Evolutionary conservation across 2,329 filamentous ascomycete species (phyloP), one percentile per base, ranked within the genome.

Genomic region (Alternaria sp.): DNA sequence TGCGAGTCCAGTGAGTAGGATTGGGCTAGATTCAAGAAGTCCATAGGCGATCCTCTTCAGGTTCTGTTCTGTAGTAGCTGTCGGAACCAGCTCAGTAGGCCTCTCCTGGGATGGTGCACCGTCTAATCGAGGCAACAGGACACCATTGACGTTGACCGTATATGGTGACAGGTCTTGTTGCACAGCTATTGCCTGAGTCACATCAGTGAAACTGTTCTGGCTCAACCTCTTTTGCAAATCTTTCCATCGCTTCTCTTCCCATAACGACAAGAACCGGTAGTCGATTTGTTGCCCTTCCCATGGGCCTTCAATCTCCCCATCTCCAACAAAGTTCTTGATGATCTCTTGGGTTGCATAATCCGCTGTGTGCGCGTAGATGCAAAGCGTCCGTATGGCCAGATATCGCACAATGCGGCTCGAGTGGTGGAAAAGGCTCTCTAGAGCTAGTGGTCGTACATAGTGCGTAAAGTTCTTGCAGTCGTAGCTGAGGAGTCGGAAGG

Each of bases 231-330:
- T 45, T 16, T 64, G 60, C 18, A 78, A 16, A 12, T 61, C 49
- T 30, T 66, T 72, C 80, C 83, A 85, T 66, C 87, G 82, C 66
- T 85, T 83, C 65, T 89, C 86, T 76, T 90, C 88, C 86, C 87
- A 89, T 30, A 90, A 73, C 48, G 84, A 84, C 30, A 90, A 76
- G 60, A 97, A 94, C 18, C 87, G 86, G 77, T 92, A 97, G 77
- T 98, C 93, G 66, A 95, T 88, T 48, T 81, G 80, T 64, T 84
- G 84, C 36, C 90, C 92, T 79, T 98, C 95, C 84, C 93, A 92
- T 44, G 86, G 82, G 8, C 89, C 93, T 63, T 85, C 77, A 40
- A 96, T 82, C 22, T 86, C 82, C 32, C 86, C 86, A 40, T 85
- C 82, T 48, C 87, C 88, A 57, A 94, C 82, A 76, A 93, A 85